phyloP scores from a whole-genome alignment of 306 rosid genomes.

The Cucumis cinereus region DNA sequence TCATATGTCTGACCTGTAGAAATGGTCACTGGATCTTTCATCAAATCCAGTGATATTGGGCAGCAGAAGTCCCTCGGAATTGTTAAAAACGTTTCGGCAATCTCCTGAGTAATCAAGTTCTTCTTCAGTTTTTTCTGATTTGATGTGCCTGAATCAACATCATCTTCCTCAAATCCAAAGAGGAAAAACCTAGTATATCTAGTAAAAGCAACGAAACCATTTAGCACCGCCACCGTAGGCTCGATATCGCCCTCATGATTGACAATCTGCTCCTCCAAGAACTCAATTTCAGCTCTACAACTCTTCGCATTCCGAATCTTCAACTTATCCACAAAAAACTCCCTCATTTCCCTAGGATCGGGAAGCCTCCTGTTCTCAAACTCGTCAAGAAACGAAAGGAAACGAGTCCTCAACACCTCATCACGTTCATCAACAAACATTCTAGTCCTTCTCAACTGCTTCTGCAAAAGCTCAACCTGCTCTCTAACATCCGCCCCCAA shows the following conservation, averaged over 20 bases:
- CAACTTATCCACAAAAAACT: constrained; percentile 44
- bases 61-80: constrained; percentile 80
- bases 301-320: constrained; percentile 43
- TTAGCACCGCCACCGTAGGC: constrained; percentile 60
- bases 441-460: constrained; percentile 45
- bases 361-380: constrained; percentile 61
- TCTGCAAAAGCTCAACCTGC: constrained; percentile 67
- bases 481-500: constrained; percentile 70
- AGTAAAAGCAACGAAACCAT: constrained; percentile 78
- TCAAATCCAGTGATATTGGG: constrained; percentile 72
- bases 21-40: constrained; percentile 80
- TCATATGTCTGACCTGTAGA: constrained; percentile 88
- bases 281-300: constrained; percentile 69
- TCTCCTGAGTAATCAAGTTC: constrained; percentile 55
- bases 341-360: constrained; percentile 28
- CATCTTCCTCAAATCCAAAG: constrained; percentile 81
- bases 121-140: constrained; percentile 33
- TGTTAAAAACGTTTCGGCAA: constrained; percentile 60
- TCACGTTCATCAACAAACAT: constrained; percentile 50
- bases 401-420: constrained; percentile 35
- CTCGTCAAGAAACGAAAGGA: constrained; percentile 41
- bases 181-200: constrained; percentile 79
- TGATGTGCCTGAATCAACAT: constrained; percentile 28
- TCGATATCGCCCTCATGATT: constrained; percentile 84
- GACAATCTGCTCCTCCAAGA: constrained; percentile 86